Base-by-base conservation (phyloP, 169 alveolate species). In the Cryptosporidium xiaoi region DNA sequence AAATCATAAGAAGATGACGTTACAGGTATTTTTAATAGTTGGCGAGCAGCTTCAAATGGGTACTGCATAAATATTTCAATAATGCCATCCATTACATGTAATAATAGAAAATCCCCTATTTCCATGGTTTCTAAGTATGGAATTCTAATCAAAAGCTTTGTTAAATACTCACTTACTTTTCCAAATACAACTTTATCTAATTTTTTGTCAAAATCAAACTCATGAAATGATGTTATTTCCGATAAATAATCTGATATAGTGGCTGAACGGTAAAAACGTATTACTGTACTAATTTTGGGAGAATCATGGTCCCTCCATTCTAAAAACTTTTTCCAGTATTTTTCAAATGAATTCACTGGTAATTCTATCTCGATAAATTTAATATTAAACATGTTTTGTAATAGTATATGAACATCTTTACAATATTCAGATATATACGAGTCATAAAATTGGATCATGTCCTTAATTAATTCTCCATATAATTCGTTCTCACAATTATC, bases 31-130 rank as follows among this genome's bases (percentile, higher is more conserved):
- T 77, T 77, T 44, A 77, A 48, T 44, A 77, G 16, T 60, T 77
- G 87, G 15, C 87, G 65, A 20, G 87, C 87, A 34, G 87, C 46
- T 33, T 77, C 87, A 60, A 58, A 62, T 16, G 87, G 87, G 15
- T 56, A 60, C 31, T 77, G 77, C 48, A 62, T 56, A 62, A 77
- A 77, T 12, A 62, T 60, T 12, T 60, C 71, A 53, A 34, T 20
- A 16, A 77, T 60, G 4, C n/a, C 48, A 46, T 77, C 87, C 87
- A 77, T 77, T 20, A 56, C 64, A 20, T 56, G 40, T 15, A 77
- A 27, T 0, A 62, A 40, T 0, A 77, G 18, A n/a, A n/a, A 62
- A 5, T 77, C 87, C 24, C 87, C 71, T 3, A 77, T 56, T 2
- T 56, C 87, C 65, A 77, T n/a, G 18, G 71, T 24, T 15, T 60